Base-by-base conservation (phyloP, 2,329 filamentous ascomycete species). In the Hirsutella rhossiliensis region DNA sequence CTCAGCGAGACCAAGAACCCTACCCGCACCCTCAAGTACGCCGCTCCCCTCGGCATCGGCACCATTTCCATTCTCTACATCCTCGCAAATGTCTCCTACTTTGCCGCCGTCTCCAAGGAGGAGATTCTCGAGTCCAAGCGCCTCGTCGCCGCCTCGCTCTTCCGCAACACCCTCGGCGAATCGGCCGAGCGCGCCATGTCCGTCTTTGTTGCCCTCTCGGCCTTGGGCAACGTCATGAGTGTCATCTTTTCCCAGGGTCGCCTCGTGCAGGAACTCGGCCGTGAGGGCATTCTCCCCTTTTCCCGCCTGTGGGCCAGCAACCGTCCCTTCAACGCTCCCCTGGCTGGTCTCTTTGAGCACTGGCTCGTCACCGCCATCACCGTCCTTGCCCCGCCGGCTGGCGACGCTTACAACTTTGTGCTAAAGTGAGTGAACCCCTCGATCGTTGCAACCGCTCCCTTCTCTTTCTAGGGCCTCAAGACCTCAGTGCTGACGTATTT, bases 231-330 rank as follows among this genome's bases (percentile, higher is more conserved):
- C 51, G 76, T 84, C 13, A 66, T 84, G 40, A 75, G 70, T 45
- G 78, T 83, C 48, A 82, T 82, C 48, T 84, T 84, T 61, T 79
- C 79, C 0, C 78, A 83, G 58, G 78, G 78, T 7, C 72, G 80
- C 43, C 63, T 83, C 5, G 78, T 80, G 0, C 80, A 81, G 58
- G 78, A 82, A 56, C 71, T 82, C 15, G 79, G 76, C 4, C 74
- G 77, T 11, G 79, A 83, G 59, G 79, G 78, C 27, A 69, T 83
- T n/a, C 60, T 84, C 3, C 80, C 80, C 0, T 79, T 75, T 45
- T 78, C 77, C 0, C 62, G 66, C 1, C 64, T 83, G 51, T 82
- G 75, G 68, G 78, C 78, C 12, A 78, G 73, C 58, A 82, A 78
- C 59, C 68, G 72, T 39, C 79, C 79, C 0, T 77, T 80, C 55